Evolutionary conservation across 176 grass and related monocot genomes (phyloP), one percentile per base, ranked within the genome.

Genomic region (Carex scoparia): DNA sequence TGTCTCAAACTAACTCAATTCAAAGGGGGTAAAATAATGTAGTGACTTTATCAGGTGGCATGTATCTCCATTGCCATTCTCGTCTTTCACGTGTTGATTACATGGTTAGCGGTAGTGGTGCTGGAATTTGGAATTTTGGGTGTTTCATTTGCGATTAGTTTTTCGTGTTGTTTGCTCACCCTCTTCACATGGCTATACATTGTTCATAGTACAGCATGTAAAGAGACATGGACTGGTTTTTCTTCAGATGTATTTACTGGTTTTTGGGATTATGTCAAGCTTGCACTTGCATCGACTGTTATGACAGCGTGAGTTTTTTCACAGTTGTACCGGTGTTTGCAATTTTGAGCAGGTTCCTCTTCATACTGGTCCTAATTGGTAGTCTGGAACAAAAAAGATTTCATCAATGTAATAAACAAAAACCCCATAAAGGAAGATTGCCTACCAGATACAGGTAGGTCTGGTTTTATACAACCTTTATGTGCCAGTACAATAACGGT

Each of bases 251-350:
- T 80, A 7, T 84, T 88, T 44, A 3, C 19, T 16, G 81, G 68
- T 3, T 49, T 88, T 14, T 88, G 86, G 86, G 13, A 60, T 27
- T 87, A 82, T n/a, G 14, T 71, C 33, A 87, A 83, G 76, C 86
- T 60, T 60, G 58, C 58, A 60, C 15, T 60, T 60, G 58, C 58
- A 60, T 60, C 58, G 4, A 60, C 58, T 60, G 16, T 60, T 60
- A 60, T 60, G 12, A 60, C 58, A 60, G 16, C 58, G 58, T 60
- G 8, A 63, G 19, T 63, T 63, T 1, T 28, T 63, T 63, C 19
- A 23, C 19, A 8, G 48, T 49, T 10, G 4, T 27, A 9, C n/a
- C 19, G 28, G 61, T 28, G 61, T 19, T 28, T 63, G 19, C 61
- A 63, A 27, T 63, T 63, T 19, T 23, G 19, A 10, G 7, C 19